These are phyloP conservation scores for Spergularia marina DNA, from an alignment of 148 eudicot species.

Conservation along the genomic window DNA sequence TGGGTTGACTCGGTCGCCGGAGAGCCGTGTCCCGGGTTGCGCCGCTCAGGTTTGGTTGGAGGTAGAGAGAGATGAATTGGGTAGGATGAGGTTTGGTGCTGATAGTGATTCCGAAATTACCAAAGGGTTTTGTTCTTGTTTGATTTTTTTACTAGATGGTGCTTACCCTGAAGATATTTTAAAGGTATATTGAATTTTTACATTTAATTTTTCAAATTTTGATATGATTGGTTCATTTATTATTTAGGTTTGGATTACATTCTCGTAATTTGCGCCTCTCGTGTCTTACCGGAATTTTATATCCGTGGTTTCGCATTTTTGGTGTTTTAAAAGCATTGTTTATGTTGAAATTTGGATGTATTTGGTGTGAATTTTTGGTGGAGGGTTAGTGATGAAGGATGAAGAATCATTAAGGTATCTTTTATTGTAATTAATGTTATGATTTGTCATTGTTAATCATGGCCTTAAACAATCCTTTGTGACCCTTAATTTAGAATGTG, in stretches of 20 bases:
- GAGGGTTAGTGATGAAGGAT: not conserved
- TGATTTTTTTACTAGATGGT: constrained; percentile 67
- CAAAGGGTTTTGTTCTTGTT: constrained; percentile 81
- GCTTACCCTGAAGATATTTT: constrained; percentile 56
- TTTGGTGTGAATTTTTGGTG: not conserved
- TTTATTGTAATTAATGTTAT: constrained; percentile 3
- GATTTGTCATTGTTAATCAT: constrained; percentile 19
- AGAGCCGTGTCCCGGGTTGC: constrained; percentile 69
- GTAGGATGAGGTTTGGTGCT: constrained; percentile 53
- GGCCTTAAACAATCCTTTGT: constrained; percentile 11
- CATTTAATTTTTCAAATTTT: not conserved
- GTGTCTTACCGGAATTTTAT: too few relatives aligned
- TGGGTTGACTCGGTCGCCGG: constrained; percentile 41
- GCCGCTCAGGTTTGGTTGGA: constrained; percentile 84
- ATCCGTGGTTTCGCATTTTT: too few relatives aligned
- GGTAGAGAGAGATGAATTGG: constrained; percentile 43
- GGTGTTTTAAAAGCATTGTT: not conserved
- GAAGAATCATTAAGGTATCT: constrained; percentile 3
- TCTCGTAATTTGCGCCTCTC: too few relatives aligned
- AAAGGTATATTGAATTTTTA: constrained; percentile 26
- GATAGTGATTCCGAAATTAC: constrained; percentile 92
- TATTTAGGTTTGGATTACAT: not conserved
- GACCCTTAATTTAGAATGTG: not conserved
- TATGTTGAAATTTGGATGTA: not conserved
- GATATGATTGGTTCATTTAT: not conserved